Percentiles rank a stretch among this genome's conserved stretches.
Evolutionary conservation across 2,329 filamentous ascomycete genomes (phyloP).

Genomic region (Fusarium setosum): DNA sequence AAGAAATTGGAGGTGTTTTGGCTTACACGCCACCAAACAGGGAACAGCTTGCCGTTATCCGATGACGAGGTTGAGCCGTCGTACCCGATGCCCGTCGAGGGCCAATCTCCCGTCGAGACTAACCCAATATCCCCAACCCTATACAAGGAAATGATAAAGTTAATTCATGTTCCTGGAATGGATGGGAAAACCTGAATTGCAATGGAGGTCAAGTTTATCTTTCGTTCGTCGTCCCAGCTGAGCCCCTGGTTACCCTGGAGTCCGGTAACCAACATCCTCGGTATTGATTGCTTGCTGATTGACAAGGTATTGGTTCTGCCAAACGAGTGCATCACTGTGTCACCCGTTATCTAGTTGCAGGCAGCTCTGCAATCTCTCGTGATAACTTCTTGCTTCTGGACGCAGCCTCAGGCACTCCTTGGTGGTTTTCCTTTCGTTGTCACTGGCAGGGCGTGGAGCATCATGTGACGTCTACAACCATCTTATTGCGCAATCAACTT

Average conservation of each 20-base stretch:
- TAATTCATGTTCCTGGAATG: not conserved
- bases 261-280: not conserved
- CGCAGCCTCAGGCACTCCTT: not conserved
- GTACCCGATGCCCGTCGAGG: not conserved
- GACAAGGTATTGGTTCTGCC: not conserved
- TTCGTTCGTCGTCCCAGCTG: no score
- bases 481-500: not conserved
- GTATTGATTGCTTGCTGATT: not conserved
- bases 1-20: not conserved
- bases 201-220: no score
- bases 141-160: not conserved
- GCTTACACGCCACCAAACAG: slow-evolving; percentile 1
- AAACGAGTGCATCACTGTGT: not conserved
- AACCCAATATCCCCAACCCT: no score
- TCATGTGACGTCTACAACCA: slow-evolving; percentile 32
- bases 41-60: slow-evolving; percentile 1
- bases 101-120: not conserved
- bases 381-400: no score
- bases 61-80: not conserved
- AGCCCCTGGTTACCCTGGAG: slow-evolving; percentile 15
- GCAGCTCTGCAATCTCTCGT: no score
- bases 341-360: no score
- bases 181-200: not conserved
- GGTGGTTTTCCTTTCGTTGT: not conserved
- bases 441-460: slow-evolving; percentile 26